These are phyloP conservation scores for Botryotinia convoluta DNA, from an alignment of 2,329 filamentous ascomycete genomes.

Conservation along the genomic window DNA sequence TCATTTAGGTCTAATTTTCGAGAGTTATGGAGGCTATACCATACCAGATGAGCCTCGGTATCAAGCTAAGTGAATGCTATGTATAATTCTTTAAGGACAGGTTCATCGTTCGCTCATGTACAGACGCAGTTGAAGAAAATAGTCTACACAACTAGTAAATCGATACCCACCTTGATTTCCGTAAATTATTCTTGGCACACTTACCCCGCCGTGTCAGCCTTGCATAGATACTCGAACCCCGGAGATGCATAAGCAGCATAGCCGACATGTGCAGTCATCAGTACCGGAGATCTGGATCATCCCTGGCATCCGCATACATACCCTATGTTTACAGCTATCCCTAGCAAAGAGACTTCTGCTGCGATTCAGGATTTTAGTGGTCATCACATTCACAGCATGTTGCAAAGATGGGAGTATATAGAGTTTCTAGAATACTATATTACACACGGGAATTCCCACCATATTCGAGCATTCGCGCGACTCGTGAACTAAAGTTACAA, in stretches of 20 bases:
- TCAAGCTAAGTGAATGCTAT: not conserved
- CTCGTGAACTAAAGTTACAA: not conserved
- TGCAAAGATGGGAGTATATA: not conserved
- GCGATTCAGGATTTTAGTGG: not conserved
- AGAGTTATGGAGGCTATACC: rapidly evolving
- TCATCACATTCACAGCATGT: not conserved
- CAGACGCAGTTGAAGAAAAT: rapidly evolving
- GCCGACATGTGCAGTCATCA: not conserved
- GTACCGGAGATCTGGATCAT: not conserved
- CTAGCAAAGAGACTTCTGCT: not conserved
- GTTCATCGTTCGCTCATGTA: not conserved
- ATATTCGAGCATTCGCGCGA: not conserved
- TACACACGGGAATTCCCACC: not conserved
- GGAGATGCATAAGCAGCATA: not conserved
- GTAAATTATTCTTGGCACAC: not conserved
- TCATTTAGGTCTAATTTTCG: not conserved
- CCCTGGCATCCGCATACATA: not conserved
- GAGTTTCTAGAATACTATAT: not conserved
- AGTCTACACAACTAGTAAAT: not conserved
- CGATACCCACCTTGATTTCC: not conserved
- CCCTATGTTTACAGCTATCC: not conserved
- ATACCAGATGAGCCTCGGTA: not conserved
- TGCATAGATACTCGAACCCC: not conserved
- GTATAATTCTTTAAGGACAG: not conserved
- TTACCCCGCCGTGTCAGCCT: not conserved